These are phyloP conservation scores for Aspergillus ostianus DNA, from an alignment of 495 filamentous ascomycete species.

Conservation along the genomic window DNA sequence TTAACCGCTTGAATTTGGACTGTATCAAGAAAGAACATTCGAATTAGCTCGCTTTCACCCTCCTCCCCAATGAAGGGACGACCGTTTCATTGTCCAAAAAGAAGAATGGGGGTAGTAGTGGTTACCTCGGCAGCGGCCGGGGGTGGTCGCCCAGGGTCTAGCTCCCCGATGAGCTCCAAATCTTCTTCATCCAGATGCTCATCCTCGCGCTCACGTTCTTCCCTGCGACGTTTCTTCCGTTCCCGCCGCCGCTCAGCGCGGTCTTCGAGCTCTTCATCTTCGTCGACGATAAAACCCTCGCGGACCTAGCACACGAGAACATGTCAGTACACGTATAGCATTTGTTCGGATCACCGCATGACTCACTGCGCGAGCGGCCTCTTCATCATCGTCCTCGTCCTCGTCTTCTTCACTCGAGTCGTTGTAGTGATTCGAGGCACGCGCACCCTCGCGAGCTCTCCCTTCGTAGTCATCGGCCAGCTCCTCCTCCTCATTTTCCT, in stretches of 20 bases:
- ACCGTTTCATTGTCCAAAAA: neutral
- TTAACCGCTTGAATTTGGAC: slow-evolving; percentile 92
- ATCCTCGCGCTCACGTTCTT: slow-evolving; percentile 78
- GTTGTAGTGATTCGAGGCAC: slow-evolving; percentile 51
- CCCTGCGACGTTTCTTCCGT: slow-evolving; percentile 66
- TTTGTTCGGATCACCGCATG: neutral
- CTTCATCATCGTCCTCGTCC: slow-evolving; percentile 90
- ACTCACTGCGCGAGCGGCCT: slow-evolving; percentile 60
- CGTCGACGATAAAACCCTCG: slow-evolving; percentile 95
- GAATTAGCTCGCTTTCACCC: neutral
- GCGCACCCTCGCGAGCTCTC: slow-evolving; percentile 50
- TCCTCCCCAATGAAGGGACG: neutral
- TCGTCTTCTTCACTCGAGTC: slow-evolving; percentile 97
- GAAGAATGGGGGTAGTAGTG: neutral
- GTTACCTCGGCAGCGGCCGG: slow-evolving; percentile 63
- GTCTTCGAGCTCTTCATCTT: slow-evolving; percentile 77
- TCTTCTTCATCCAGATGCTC: slow-evolving; percentile 93
- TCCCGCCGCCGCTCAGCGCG: slow-evolving; percentile 61
- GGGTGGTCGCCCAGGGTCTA: slow-evolving; percentile 65
- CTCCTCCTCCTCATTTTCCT: slow-evolving; percentile 90
- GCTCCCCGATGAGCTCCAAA: slow-evolving; percentile 86
- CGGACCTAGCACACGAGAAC: slow-evolving; percentile 55
- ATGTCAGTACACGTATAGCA: slow-evolving; percentile 6
- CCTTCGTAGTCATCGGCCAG: slow-evolving; percentile 75
- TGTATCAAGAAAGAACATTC: slow-evolving; percentile 30